Evolutionary conservation across 345 rosid species (phyloP).

Genomic region (Eucalyptus rudis): DNA sequence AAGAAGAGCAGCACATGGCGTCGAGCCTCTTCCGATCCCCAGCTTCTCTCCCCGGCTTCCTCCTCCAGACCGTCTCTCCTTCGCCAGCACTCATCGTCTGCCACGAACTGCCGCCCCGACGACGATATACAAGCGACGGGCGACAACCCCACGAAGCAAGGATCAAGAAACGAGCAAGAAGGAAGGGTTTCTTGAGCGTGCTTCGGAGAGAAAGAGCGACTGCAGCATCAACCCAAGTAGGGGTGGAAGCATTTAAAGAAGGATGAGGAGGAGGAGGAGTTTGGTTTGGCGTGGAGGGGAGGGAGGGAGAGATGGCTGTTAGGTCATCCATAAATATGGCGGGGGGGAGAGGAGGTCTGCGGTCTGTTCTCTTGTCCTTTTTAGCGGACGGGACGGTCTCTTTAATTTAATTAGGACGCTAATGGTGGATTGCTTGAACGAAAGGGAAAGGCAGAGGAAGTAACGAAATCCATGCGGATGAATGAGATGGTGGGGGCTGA

Average conservation of each 20-base stretch:
- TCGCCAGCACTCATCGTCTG: neutral
- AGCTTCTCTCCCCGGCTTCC: neutral
- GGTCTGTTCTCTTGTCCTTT: neutral
- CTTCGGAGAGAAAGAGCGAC: neutral
- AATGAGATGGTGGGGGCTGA: neutral
- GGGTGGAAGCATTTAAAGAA: neutral
- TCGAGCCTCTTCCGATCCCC: neutral
- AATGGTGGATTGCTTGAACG: neutral
- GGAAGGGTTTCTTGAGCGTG: neutral
- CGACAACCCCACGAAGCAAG: neutral
- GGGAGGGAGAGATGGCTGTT: neutral
- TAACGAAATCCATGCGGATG: neutral
- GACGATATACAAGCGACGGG: neutral
- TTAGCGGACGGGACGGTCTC: neutral
- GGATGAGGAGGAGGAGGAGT: neutral
- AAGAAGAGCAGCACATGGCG: neutral
- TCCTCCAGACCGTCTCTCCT: neutral
- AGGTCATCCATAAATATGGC: constrained; percentile 1
- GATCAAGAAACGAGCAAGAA: neutral
- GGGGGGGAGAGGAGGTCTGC: too few species aligned
- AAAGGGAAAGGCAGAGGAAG: neutral
- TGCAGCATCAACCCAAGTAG: neutral
- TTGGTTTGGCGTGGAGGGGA: neutral
- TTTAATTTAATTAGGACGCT: neutral
- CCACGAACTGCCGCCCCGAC: neutral